Evolutionary conservation across 177 flowering plant genomes (phyloP).

Genomic region (Telopea speciosissima): DNA sequence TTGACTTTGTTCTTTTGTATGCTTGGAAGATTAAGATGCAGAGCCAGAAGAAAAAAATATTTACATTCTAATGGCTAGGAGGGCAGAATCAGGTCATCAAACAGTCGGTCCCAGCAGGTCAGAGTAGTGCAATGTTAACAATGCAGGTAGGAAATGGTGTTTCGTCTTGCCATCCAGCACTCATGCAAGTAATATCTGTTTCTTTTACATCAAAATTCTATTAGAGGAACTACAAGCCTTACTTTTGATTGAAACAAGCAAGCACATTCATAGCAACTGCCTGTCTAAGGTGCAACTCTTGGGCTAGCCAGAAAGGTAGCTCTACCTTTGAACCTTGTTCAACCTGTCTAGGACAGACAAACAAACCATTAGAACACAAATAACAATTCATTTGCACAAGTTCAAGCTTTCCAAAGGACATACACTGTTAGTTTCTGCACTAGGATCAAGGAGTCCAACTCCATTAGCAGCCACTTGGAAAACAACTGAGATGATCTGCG

Average conservation of each 20-base stretch:
- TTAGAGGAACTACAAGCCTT: constrained; percentile 12
- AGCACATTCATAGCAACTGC: constrained; percentile 54
- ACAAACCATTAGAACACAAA: constrained; percentile 7
- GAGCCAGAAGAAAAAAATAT: background rate
- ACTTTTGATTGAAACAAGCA: constrained; percentile 78
- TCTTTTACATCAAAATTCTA: background rate
- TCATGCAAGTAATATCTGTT: background rate
- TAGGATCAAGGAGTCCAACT: constrained; percentile 76
- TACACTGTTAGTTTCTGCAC: constrained; percentile 71
- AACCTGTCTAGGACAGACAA: constrained; percentile 40
- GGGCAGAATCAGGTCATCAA: background rate
- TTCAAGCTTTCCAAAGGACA: constrained; percentile 7
- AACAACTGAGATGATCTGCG: constrained; percentile 59
- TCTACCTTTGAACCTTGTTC: constrained; percentile 84
- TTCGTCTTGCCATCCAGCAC: background rate
- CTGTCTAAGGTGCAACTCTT: constrained; percentile 64
- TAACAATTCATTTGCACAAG: background rate
- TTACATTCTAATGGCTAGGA: background rate
- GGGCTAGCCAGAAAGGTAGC: constrained; percentile 92
- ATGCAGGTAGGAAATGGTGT: no score
- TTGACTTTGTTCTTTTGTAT: no score
- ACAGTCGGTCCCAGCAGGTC: background rate
- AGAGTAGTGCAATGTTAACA: no score
- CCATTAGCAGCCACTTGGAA: constrained; percentile 69
- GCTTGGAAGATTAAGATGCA: background rate